Base-by-base conservation (phyloP, 2,329 filamentous ascomycete species). In the Aurifilum marmelostoma region DNA sequence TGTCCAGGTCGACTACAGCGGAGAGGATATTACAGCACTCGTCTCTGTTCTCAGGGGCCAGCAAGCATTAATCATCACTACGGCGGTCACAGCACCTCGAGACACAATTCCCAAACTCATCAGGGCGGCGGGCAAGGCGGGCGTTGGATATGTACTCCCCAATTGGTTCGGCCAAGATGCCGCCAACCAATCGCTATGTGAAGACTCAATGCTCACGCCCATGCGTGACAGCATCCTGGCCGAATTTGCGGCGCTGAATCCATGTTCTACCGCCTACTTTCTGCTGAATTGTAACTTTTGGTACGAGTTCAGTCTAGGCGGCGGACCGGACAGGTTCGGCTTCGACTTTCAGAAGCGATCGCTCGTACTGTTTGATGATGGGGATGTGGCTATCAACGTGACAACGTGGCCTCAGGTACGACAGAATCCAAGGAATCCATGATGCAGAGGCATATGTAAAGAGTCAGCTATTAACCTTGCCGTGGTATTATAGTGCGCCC, bases 371-470 rank as follows among this genome's bases (percentile, higher is more conserved):
- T 87, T 82, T 67, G 87, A 89, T 71, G 83, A 87, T 34, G 90
- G 90, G 0, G 82, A 81, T 24, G 83, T 81, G 1, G 82, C 77
- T 63, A 85, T 90, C 73, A 87, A 84, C 70, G 84, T 80, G 0
- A 86, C 84, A 11, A 91, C 90, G 0, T 88, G 86, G 82, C 73
- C 79, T 9, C 88, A 91, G 27, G 77, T 79, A 39, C 8, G 62
- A n/a, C 14, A 56, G 18, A 21, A 21, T 2, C 14, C 18, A 18
- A 18, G 8, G 24, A 16, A 18, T 16, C 7, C 14, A n/a, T 9
- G 12, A 1, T 32, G 27, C 18, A 18, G 2, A 6, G 18, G 24
- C 1, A n/a, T n/a, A n/a, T n/a, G n/a, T n/a, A n/a, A 18, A 56
- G 7, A 29, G 11, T 14, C 50, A 24, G 50, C 16, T 24, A 16